phyloP scores from a whole-genome alignment of 192 early-diverging fungal genomes.

The Phlyctochytrium planicorne region DNA sequence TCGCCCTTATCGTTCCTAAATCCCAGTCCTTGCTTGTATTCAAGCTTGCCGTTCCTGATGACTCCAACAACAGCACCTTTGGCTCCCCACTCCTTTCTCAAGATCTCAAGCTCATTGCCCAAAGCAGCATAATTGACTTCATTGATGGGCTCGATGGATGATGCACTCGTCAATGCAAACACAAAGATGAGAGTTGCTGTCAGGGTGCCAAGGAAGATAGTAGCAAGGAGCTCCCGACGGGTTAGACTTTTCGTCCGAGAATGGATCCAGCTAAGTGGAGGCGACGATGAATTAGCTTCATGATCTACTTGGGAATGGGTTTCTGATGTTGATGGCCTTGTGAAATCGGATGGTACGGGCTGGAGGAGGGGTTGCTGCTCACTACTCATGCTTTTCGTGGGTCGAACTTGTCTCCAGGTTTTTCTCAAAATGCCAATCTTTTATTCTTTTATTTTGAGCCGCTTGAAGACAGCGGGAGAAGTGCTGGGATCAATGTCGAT shows the following conservation, averaged over 20 bases:
- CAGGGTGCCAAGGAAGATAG: background rate
- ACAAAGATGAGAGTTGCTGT: background rate
- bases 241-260: background rate
- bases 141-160: background rate
- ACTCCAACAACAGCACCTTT: slow-evolving; percentile 11
- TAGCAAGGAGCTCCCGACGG: background rate
- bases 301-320: no score
- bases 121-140: background rate
- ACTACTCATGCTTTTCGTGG: no score
- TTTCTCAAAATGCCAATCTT: no score
- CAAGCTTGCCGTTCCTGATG: slow-evolving; percentile 10
- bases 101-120: background rate
- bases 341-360: no score
- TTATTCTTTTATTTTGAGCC: no score
- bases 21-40: slow-evolving; percentile 13
- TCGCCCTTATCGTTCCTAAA: slow-evolving; percentile 16
- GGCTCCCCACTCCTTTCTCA: slow-evolving; percentile 11
- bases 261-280: background rate
- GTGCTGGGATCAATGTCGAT: no score
- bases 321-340: no score
- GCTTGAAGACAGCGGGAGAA: no score
- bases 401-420: no score
- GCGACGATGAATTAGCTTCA: background rate
- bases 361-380: no score
- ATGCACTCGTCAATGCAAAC: background rate